A percentile compares a stretch with the other conserved stretches of the same genome.
These are phyloP conservation scores for Pseudovirgaria hyperparasitica DNA, from an alignment of 2,329 filamentous ascomycete genomes.

Conservation along the genomic window DNA sequence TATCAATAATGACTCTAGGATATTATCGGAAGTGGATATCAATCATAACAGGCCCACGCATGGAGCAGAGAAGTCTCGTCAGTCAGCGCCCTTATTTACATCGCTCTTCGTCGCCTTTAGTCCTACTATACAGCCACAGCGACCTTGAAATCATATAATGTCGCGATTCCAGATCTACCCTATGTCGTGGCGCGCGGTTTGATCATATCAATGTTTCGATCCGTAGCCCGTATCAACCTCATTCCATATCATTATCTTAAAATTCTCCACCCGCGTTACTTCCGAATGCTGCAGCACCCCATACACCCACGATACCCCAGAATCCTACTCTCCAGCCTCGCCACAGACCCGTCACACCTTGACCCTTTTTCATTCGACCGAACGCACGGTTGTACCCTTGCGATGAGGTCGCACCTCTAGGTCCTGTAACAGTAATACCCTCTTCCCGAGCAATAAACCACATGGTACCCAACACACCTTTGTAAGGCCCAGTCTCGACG, in stretches of 20 bases:
- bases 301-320: conserved; percentile 64
- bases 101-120: too few relatives aligned
- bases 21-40: too few relatives aligned
- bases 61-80: too few relatives aligned
- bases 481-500: conserved; percentile 67
- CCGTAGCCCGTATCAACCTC: too few relatives aligned
- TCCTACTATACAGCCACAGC: too few relatives aligned
- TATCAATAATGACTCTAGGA: too few relatives aligned
- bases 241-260: conserved; percentile 7
- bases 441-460: conserved; percentile 77
- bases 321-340: conserved; percentile 67
- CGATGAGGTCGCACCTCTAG: conserved; percentile 12
- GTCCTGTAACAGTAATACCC: conserved; percentile 38
- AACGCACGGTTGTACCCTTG: conserved; percentile 17
- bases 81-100: too few relatives aligned
- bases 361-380: conserved; percentile 37
- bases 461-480: conserved; percentile 83
- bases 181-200: too few relatives aligned
- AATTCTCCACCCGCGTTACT: conserved; percentile 24
- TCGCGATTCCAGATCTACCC: too few relatives aligned
- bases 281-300: conserved; percentile 51
- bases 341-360: conserved; percentile 57
- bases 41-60: too few relatives aligned
- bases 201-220: too few relatives aligned
- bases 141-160: too few relatives aligned